These are phyloP conservation scores for Acanthamoeba healyi DNA, from an alignment of 208 protist genomes.

Conservation along the genomic window DNA sequence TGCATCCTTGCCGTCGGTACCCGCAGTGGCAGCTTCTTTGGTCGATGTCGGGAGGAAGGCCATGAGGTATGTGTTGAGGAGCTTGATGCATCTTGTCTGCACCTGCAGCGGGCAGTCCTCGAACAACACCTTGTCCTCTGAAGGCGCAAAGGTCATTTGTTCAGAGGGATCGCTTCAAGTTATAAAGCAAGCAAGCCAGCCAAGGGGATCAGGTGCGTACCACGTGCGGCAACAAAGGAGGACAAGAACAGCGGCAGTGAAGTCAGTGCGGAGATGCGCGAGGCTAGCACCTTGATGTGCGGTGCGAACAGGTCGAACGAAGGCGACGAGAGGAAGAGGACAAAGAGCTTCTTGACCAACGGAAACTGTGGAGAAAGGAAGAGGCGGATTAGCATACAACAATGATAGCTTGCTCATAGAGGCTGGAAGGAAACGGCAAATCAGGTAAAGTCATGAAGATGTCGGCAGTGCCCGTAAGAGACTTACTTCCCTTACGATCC, in stretches of 20 bases:
- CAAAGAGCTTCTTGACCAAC: conserved; percentile 8
- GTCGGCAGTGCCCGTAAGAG: not conserved
- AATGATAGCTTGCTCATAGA: too few species aligned
- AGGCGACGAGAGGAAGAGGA: conserved; percentile 38
- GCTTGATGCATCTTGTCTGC: conserved; percentile 52
- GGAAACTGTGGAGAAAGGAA: conserved; percentile 1
- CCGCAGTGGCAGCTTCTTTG: not conserved
- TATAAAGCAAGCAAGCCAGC: too few species aligned
- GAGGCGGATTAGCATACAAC: not conserved
- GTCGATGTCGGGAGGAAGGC: conserved; percentile 21
- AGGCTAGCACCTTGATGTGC: conserved; percentile 50
- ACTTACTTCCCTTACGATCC: not conserved
- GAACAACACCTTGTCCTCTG: conserved; percentile 60
- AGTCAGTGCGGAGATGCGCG: conserved; percentile 49
- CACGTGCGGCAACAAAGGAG: conserved; percentile 39
- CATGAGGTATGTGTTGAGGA: conserved; percentile 51
- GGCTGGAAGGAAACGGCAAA: not conserved
- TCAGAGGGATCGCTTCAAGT: too few species aligned
- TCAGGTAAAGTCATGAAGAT: not conserved
- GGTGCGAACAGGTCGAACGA: conserved; percentile 44
- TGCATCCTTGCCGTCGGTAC: not conserved
- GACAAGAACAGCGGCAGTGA: conserved; percentile 49
- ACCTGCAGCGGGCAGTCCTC: not conserved
- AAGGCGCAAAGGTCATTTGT: not conserved
- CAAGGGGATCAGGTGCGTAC: not conserved